These are phyloP conservation scores for Otatea glauca DNA, from an alignment of 176 grass and related monocot genomes.

Conservation along the genomic window DNA sequence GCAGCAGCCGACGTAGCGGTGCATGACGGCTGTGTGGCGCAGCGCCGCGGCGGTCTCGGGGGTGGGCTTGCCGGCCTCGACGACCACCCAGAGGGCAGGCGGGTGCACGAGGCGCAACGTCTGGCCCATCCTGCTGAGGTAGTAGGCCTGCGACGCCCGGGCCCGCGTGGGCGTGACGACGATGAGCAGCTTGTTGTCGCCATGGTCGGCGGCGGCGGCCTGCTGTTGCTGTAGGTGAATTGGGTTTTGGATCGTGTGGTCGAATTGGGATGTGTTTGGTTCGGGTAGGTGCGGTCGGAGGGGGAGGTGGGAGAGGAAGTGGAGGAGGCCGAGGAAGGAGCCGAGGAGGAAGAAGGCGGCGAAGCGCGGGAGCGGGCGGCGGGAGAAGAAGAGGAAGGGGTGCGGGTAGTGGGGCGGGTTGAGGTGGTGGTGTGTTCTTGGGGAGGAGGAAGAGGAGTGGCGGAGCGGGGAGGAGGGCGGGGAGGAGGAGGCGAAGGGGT, in stretches of 20 bases:
- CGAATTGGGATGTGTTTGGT: background rate
- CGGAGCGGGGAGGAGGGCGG: slow-evolving; percentile 54
- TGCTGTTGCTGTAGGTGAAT: too few species aligned
- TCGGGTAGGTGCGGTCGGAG: slow-evolving; percentile 30
- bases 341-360: slow-evolving; percentile 82
- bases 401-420: slow-evolving; percentile 1
- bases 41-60: slow-evolving; percentile 72
- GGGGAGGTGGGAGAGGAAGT: slow-evolving; percentile 64
- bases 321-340: slow-evolving; percentile 74
- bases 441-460: slow-evolving; percentile 47
- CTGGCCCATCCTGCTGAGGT: slow-evolving; percentile 76
- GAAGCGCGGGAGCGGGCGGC: slow-evolving; percentile 57
- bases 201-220: too few species aligned
- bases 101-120: slow-evolving; percentile 67
- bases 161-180: slow-evolving; percentile 83
- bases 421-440: slow-evolving; percentile 3
- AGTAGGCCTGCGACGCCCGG: slow-evolving; percentile 67
- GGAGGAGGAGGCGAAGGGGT: slow-evolving; percentile 36
- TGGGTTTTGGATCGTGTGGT: background rate
- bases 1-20: slow-evolving; percentile 76
- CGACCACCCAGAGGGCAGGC: slow-evolving; percentile 80
- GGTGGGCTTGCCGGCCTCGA: slow-evolving; percentile 67
- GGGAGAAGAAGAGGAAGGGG: slow-evolving; percentile 45
- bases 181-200: slow-evolving; percentile 49
- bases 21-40: slow-evolving; percentile 66